Percentiles rank a stretch among this genome's conserved stretches.
These are phyloP conservation scores for Orbilia ellipsospora DNA, from an alignment of 2,329 filamentous ascomycete genomes.

Conservation along the genomic window DNA sequence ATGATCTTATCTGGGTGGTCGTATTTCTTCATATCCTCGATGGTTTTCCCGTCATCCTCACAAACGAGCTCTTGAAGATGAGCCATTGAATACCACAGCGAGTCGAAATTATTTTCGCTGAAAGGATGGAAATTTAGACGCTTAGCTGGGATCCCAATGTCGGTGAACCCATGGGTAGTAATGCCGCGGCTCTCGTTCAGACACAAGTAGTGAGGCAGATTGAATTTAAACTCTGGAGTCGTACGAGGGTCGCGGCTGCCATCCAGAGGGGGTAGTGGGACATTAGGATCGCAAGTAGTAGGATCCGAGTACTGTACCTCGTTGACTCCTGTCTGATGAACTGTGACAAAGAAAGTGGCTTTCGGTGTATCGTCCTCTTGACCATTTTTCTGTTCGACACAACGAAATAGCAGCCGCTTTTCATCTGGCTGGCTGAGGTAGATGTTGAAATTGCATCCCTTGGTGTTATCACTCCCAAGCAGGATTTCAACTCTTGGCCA, in stretches of 20 bases:
- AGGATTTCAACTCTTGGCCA: conserved; percentile 48
- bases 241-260: conserved; percentile 44
- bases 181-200: conserved; percentile 42
- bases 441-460: conserved; percentile 30
- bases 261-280: conserved; percentile 32
- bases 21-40: background rate
- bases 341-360: conserved; percentile 50
- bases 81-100: conserved; percentile 50
- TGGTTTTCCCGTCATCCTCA: conserved; percentile 26
- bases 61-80: conserved; percentile 45
- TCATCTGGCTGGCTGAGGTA: conserved; percentile 50
- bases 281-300: conserved; percentile 23
- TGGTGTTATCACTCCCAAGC: conserved; percentile 33
- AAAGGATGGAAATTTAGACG: conserved; percentile 48
- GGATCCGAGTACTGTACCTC: conserved; percentile 50
- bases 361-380: conserved; percentile 29
- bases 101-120: conserved; percentile 31
- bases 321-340: conserved; percentile 50
- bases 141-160: conserved; percentile 35
- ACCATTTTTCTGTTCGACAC: conserved; percentile 44
- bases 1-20: conserved; percentile 11
- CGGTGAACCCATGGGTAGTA: conserved; percentile 26
- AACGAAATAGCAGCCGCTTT: conserved; percentile 43
- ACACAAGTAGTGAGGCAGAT: conserved; percentile 44
- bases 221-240: conserved; percentile 34